Conservation (phyloP, 345 rosid species). For the Hypericum androsaemum region DNA sequence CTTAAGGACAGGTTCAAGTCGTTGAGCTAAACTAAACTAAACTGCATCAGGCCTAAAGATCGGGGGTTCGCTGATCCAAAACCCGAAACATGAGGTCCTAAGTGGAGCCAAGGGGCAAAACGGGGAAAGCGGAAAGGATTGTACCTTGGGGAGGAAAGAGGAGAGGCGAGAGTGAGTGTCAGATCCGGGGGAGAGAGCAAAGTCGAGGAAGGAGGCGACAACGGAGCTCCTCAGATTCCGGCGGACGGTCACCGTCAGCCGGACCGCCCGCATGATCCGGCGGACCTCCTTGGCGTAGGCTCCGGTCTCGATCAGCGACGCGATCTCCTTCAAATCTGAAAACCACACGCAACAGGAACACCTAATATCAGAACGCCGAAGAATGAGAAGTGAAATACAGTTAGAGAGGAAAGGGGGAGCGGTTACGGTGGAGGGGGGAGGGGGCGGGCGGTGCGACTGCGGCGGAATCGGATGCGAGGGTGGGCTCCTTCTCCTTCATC, state of each 20-base stretch:
- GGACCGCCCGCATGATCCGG: conserved; percentile 57
- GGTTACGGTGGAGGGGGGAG: conserved; percentile 52
- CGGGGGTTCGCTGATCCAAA: too few relatives aligned
- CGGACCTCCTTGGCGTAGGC: conserved; percentile 61
- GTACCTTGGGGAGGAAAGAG: conserved; percentile 54
- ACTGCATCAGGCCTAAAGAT: too few relatives aligned
- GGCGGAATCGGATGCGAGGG: conserved; percentile 24
- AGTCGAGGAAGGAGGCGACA: conserved; percentile 51
- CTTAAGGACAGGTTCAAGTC: too few relatives aligned
- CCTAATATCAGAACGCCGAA: background rate
- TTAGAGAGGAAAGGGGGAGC: background rate
- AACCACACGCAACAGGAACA: background rate
- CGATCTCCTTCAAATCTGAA: conserved; percentile 70
- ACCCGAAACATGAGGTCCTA: too few relatives aligned
- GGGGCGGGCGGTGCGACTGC: conserved; percentile 45
- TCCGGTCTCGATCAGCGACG: conserved; percentile 56
- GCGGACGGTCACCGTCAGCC: conserved; percentile 54
- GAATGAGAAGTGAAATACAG: background rate
- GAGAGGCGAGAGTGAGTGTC: conserved; percentile 49
- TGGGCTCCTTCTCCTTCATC: conserved; percentile 56
- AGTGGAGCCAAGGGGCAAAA: background rate
- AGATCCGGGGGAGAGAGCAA: conserved; percentile 48
- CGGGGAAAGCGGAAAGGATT: too few relatives aligned
- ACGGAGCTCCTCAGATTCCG: conserved; percentile 43
- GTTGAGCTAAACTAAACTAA: too few relatives aligned